phyloP scores from a whole-genome alignment of 2,329 filamentous ascomycete genomes.

The Fusarium nanum region DNA sequence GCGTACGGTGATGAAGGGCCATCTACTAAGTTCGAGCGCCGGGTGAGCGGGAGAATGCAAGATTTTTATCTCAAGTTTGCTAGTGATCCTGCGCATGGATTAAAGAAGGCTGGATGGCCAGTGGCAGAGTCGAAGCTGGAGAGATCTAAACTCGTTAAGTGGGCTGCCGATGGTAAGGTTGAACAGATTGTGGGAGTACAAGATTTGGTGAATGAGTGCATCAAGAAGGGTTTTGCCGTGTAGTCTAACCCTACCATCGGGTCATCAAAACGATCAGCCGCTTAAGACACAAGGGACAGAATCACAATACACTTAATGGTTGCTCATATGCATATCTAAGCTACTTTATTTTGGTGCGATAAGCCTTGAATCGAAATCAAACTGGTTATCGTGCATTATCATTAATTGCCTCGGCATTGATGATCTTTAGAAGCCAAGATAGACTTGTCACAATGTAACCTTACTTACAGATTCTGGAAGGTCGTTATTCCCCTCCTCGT shows the following conservation, averaged over 20 bases:
- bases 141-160: conserved; percentile 15
- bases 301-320: neutral
- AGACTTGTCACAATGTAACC: too few relatives aligned
- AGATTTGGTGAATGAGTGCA: conserved; percentile 12
- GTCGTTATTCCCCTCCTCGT: neutral
- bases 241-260: neutral
- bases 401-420: neutral
- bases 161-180: conserved; percentile 13
- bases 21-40: conserved; percentile 21
- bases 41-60: conserved; percentile 32
- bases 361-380: neutral
- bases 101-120: conserved; percentile 14
- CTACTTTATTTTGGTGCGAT: neutral
- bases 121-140: neutral
- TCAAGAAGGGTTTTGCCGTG: conserved; percentile 7
- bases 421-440: neutral
- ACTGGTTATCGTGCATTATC: neutral
- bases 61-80: conserved; percentile 31
- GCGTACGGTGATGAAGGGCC: conserved; percentile 10
- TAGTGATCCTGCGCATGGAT: conserved; percentile 14
- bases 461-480: neutral
- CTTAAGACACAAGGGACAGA: neutral
- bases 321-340: too few relatives aligned
- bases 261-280: neutral
- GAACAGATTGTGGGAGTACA: conserved; percentile 2